Conservation (phyloP, 345 rosid species). For the Durio zibethinus region DNA sequence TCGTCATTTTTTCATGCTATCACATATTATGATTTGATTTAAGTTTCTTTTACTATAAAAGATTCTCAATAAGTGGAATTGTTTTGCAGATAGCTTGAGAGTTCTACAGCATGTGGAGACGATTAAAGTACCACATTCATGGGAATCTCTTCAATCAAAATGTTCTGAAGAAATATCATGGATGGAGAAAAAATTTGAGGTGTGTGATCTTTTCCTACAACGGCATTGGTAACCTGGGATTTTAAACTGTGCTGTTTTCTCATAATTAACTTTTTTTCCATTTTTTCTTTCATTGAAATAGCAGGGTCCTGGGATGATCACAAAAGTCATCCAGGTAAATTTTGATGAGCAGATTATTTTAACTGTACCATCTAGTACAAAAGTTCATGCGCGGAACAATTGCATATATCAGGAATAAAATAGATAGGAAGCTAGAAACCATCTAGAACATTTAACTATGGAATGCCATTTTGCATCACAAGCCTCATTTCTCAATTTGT, state of each 20-base stretch:
- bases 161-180: slow-evolving; percentile 49
- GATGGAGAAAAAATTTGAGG: slow-evolving; percentile 58
- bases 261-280: not conserved
- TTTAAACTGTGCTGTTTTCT: not conserved
- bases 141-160: slow-evolving; percentile 37
- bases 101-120: slow-evolving; percentile 66
- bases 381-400: not conserved
- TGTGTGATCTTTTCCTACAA: slow-evolving; percentile 6
- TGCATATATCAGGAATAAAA: not conserved
- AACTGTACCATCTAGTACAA: not conserved
- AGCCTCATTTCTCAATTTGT: not conserved
- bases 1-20: not conserved
- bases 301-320: slow-evolving; percentile 57
- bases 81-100: slow-evolving; percentile 59
- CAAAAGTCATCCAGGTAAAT: slow-evolving; percentile 56
- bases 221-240: not conserved
- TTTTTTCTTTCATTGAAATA: slow-evolving; percentile 1
- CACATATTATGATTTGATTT: not conserved
- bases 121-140: slow-evolving; percentile 48
- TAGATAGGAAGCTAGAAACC: not conserved
- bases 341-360: not conserved
- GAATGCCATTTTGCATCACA: not conserved
- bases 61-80: not conserved
- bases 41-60: not conserved
- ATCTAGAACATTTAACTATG: not conserved